A percentile compares a stretch with the other conserved stretches of the same genome.
phyloP scores from a whole-genome alignment of 192 early-diverging fungal species.

The Coemansia sp. region DNA sequence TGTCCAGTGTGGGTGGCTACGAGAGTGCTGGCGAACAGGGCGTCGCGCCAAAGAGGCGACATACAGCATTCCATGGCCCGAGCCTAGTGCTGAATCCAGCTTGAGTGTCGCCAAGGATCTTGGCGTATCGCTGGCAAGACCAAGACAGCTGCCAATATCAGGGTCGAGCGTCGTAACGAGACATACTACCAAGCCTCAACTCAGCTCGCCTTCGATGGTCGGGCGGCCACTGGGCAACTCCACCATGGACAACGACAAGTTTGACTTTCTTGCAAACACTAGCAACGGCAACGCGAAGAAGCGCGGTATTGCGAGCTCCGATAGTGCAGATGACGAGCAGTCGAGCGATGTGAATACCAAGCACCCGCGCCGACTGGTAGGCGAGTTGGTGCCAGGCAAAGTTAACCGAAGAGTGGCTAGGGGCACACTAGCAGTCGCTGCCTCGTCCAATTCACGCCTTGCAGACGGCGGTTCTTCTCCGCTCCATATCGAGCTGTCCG shows the following conservation, averaged over 20 bases:
- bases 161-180: neutral
- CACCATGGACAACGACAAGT: constrained; percentile 13
- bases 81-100: neutral
- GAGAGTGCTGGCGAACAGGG: constrained; percentile 27
- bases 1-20: constrained; percentile 22
- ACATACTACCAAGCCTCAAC: neutral
- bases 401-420: neutral
- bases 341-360: neutral
- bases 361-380: neutral
- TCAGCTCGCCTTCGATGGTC: neutral
- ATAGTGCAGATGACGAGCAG: neutral
- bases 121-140: neutral
- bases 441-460: neutral
- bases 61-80: constrained; percentile 16
- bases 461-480: constrained; percentile 5
- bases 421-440: neutral
- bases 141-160: neutral
- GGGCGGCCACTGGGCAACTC: constrained; percentile 17
- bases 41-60: constrained; percentile 7
- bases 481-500: constrained; percentile 14
- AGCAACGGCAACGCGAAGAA: neutral
- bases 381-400: neutral
- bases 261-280: neutral
- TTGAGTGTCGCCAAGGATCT: too few species aligned
- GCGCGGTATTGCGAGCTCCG: neutral